Base-by-base conservation (phyloP, 129 eudicot species). In the Saposhnikovia divaricata region DNA sequence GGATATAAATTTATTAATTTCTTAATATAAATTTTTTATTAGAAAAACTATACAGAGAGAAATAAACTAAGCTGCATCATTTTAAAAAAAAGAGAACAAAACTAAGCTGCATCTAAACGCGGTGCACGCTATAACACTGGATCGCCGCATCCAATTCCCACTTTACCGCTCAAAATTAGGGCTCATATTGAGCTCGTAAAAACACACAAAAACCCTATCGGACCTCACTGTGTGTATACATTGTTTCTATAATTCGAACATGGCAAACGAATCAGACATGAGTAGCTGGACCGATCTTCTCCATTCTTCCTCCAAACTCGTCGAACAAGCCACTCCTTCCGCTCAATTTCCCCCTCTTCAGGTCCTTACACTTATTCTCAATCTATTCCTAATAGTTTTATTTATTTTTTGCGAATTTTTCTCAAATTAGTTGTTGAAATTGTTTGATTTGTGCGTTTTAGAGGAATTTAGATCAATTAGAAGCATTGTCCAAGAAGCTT, bases 291-390 rank as follows among this genome's bases (percentile, higher is more conserved):
- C 93, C 2, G 92, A 90, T 80, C 98, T 94, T 79, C 91, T 94
- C 34, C 98, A 94, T 76, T 94, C 98, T 16, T 94, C 98, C 19
- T 88, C 98, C 0, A 94, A 94, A 84, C 98, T 94, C 77, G 91
- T 94, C 78, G 98, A 94, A 82, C 98, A 94, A 89, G 96, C 98
- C 48, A 92, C 96, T 80, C 98, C 96, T 81, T 94, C 96, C 14
- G 96, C 96, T 82, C 98, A 94, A 87, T 94, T 94, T 72, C 98
- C 98, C 28, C 96, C 98, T 81, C 93, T 94, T 15, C 97, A 94
- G 97, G 98, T 90, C n/a, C 11, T 16, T 71, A 46, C 3, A 3
- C 50, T 46, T 46, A 0, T 12, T 3, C 7, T 6, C 15, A 72
- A 10, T 47, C 6, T 46, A 2, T 3, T 48, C 9, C 28, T 4